Conservation (phyloP, 2,329 filamentous ascomycete species). For the Aspergillus transmontanensis region DNA sequence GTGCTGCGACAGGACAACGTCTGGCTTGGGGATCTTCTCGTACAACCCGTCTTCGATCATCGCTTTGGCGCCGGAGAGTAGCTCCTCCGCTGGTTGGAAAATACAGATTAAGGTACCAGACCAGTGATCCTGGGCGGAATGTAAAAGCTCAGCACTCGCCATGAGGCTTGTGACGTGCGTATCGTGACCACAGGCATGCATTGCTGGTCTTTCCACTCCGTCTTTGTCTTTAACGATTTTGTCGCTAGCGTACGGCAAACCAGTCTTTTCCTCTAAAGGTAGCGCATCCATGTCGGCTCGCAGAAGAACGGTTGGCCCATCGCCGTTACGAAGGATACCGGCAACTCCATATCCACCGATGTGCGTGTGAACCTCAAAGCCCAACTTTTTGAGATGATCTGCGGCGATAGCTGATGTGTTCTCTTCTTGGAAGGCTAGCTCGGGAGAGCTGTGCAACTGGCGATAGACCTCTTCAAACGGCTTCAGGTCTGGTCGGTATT, state of each 20-base stretch:
- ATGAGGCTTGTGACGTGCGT: slow-evolving; percentile 64
- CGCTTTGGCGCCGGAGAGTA: slow-evolving; percentile 58
- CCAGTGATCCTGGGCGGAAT: slow-evolving; percentile 51
- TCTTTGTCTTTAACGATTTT: slow-evolving; percentile 47
- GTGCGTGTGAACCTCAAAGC: slow-evolving; percentile 49
- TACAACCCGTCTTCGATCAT: slow-evolving; percentile 63
- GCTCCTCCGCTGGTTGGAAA: slow-evolving; percentile 68
- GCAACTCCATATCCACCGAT: slow-evolving; percentile 64
- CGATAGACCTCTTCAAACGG: slow-evolving; percentile 58
- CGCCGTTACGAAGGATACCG: slow-evolving; percentile 59
- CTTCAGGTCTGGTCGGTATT: slow-evolving; percentile 45
- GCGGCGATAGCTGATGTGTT: slow-evolving; percentile 53
- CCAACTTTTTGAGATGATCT: slow-evolving; percentile 40
- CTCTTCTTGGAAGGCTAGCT: slow-evolving; percentile 58
- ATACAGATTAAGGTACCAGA: slow-evolving; percentile 60
- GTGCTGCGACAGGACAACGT: slow-evolving; percentile 59
- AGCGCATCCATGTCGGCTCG: slow-evolving; percentile 66
- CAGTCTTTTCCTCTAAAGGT: slow-evolving; percentile 59
- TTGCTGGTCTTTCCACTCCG: slow-evolving; percentile 57
- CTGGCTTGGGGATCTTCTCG: slow-evolving; percentile 56
- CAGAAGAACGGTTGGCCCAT: slow-evolving; percentile 58
- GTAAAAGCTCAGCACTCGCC: slow-evolving; percentile 56
- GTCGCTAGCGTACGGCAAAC: slow-evolving; percentile 58
- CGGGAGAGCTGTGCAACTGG: slow-evolving; percentile 57
- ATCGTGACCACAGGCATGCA: slow-evolving; percentile 72